These are phyloP conservation scores for Chloris gayana DNA, from an alignment of 176 grass and related monocot genomes.

Conservation along the genomic window DNA sequence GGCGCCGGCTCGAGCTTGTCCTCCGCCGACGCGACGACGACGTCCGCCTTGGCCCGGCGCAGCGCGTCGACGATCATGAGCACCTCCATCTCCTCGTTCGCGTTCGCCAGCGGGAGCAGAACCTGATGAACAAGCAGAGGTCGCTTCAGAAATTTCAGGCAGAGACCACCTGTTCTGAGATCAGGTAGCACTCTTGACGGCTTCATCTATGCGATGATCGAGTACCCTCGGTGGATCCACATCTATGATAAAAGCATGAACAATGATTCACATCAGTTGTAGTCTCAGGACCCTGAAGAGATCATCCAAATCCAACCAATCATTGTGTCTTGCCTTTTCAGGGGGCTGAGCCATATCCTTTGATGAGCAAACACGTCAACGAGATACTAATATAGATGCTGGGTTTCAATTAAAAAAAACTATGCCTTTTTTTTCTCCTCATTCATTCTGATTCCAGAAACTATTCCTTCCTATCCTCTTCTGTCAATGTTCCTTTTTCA, in stretches of 20 bases:
- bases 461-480: background rate
- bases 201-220: no score
- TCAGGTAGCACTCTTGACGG: background rate
- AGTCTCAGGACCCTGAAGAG: background rate
- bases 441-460: background rate
- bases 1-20: constrained; percentile 37
- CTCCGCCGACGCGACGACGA: constrained; percentile 59
- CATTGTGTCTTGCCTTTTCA: background rate
- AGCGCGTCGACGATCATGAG: constrained; percentile 53
- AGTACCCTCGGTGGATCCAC: constrained; percentile 27
- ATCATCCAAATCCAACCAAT: background rate
- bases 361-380: background rate
- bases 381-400: background rate
- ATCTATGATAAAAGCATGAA: background rate
- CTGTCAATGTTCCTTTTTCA: background rate
- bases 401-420: background rate
- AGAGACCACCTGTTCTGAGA: background rate
- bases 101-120: constrained; percentile 62
- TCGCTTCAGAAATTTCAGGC: background rate
- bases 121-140: constrained; percentile 38
- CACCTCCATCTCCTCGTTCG: constrained; percentile 56
- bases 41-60: constrained; percentile 56
- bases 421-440: no score
- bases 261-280: no score
- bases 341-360: background rate